Base-by-base conservation (phyloP, 2,329 filamentous ascomycete genomes). In the Dothiorella sarmentorum region DNA sequence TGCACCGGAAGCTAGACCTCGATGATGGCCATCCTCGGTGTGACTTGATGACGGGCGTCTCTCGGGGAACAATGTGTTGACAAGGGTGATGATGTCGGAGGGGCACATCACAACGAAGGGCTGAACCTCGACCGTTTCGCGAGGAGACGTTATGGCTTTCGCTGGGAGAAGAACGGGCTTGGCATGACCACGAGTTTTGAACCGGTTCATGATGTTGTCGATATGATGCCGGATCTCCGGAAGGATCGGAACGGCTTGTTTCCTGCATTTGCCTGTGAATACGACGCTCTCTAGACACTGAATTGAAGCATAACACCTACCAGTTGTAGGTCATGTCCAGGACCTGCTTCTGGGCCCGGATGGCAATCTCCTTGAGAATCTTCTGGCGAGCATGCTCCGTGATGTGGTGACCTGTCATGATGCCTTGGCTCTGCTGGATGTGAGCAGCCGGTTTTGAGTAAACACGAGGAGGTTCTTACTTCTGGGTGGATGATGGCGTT, bases 401-500 rank as follows among this genome's bases (percentile, higher is more conserved):
- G 66, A 97, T 91, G 75, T 96, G 90, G 71, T 96, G 93, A 67
- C 96, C 90, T 59, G 90, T 83, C 78, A 97, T 87, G 62, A 85
- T 77, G 49, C 81, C 81, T 60, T 83, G 78, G 17, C 78, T 79
- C 83, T 86, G 65, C 47, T 17, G 6, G 18, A 55, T 43, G 69
- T 77, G 63, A 76, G 76, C 63, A 71, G 61, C 15, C 1, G 31
- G 24, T n/a, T 15, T 13, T 18, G 1, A 18, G 10, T 11, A 31
- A 37, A 22, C 7, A 15, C 2, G 7, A 17, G 7, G 20, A 18
- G 27, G 22, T 15, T 68, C 65, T 63, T 80, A 85, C 91, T 81
- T 99, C 94, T 10, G 94, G 94, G 67, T 94, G 89, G 47, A 91
- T 89, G 67, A 97, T 84, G 56, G 91, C 87, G 66, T 89, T 88